phyloP scores from a whole-genome alignment of 1,284 basidiomycete species.

The Microbotryum intermedium region DNA sequence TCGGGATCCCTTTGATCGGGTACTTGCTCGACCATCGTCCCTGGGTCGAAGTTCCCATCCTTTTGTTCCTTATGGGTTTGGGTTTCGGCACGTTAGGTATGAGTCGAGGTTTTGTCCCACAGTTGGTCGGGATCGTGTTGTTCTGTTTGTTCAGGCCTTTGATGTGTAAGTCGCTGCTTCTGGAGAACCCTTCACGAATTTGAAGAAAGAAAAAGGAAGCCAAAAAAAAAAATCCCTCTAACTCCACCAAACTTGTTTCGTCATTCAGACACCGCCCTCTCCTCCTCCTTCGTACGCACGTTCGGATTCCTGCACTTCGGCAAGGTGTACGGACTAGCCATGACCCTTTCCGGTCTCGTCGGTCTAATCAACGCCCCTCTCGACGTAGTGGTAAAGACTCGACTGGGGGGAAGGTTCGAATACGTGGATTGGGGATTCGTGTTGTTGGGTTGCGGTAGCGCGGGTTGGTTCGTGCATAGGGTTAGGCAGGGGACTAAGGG shows the following conservation, averaged over 20 bases:
- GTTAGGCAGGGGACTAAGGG: background rate
- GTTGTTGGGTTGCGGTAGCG: slow-evolving; percentile 32
- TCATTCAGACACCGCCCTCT: slow-evolving; percentile 39
- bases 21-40: slow-evolving; percentile 38
- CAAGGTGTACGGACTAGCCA: slow-evolving; percentile 35
- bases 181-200: background rate
- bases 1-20: slow-evolving; percentile 37
- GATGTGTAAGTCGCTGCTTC: slow-evolving; percentile 7
- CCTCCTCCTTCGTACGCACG: slow-evolving; percentile 35
- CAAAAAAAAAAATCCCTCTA: too few relatives aligned
- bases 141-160: slow-evolving; percentile 37
- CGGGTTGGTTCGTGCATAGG: slow-evolving; percentile 15
- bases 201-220: too few relatives aligned
- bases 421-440: slow-evolving; percentile 34
- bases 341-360: slow-evolving; percentile 40
- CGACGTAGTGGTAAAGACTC: slow-evolving; percentile 38
- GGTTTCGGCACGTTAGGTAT: slow-evolving; percentile 38
- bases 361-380: slow-evolving; percentile 39
- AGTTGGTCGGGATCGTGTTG: slow-evolving; percentile 37
- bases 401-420: slow-evolving; percentile 37
- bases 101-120: slow-evolving; percentile 28
- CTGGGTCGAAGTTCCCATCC: slow-evolving; percentile 34
- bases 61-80: slow-evolving; percentile 37
- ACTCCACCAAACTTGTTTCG: too few relatives aligned
- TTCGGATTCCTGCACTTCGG: slow-evolving; percentile 33